Percentiles rank a stretch among this genome's conserved stretches.
Evolutionary conservation across 192 early-diverging fungal genomes (phyloP).

Genomic region (Gonapodya sp.): DNA sequence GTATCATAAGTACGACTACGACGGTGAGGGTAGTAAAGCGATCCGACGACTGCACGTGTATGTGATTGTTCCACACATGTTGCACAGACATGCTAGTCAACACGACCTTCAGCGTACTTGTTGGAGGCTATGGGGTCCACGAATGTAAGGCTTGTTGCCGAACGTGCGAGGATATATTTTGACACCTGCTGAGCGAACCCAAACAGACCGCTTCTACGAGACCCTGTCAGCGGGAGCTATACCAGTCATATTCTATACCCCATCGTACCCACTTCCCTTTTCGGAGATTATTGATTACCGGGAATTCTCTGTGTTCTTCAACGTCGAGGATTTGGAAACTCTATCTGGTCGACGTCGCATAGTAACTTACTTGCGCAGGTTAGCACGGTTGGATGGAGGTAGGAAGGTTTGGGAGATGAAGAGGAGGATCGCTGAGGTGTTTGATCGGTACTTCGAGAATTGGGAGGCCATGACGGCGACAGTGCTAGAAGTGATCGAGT

Average conservation of each 20-base stretch:
- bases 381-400: background rate
- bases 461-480: slow-evolving; percentile 1
- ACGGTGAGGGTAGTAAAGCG: background rate
- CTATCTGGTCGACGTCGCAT: background rate
- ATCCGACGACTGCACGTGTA: too few relatives aligned
- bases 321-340: background rate
- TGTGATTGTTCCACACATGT: background rate
- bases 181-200: too few relatives aligned
- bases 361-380: background rate
- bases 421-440: background rate
- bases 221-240: background rate
- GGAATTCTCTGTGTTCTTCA: background rate
- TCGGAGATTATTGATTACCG: background rate
- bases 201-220: background rate
- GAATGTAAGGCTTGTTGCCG: background rate
- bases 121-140: background rate
- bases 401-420: background rate
- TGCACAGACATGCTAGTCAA: background rate
- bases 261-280: background rate
- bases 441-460: background rate
- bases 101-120: background rate
- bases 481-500: background rate
- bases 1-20: background rate
- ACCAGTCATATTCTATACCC: background rate
- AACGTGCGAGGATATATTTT: too few relatives aligned